A percentile compares a stretch with the other conserved stretches of the same genome.
Evolutionary conservation across 2,329 filamentous ascomycete genomes (phyloP).

Genomic region (Clathrospora elynae): DNA sequence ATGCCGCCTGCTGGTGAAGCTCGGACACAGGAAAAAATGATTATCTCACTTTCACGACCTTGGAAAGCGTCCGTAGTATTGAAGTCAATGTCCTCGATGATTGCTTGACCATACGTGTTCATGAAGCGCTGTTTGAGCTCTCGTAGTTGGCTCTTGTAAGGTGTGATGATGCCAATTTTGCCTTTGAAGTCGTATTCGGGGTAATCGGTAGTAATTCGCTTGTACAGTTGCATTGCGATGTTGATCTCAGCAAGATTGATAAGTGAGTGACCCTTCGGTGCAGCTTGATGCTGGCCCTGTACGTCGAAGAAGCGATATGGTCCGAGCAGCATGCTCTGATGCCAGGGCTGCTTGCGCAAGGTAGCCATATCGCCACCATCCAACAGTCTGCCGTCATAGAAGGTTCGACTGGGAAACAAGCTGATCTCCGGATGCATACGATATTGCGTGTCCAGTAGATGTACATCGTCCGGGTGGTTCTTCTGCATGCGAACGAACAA

Average conservation of each 20-base stretch:
- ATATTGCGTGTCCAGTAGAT: constrained; percentile 96
- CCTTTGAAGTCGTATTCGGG: constrained; percentile 71
- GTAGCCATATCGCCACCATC: constrained; percentile 83
- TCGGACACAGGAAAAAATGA: constrained; percentile 98
- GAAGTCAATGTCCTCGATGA: constrained; percentile 86
- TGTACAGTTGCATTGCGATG: constrained; percentile 83
- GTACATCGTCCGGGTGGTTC: constrained; percentile 84
- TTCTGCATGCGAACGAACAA: constrained; percentile 98
- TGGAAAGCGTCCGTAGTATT: constrained; percentile 99
- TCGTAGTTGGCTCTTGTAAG: constrained; percentile 90
- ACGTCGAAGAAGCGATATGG: constrained; percentile 99
- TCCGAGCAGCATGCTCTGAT: constrained; percentile 76
- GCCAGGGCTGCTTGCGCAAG: constrained; percentile 82
- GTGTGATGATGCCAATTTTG: constrained; percentile 96
- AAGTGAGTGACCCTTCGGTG: constrained; percentile 83
- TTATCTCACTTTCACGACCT: constrained; percentile 93
- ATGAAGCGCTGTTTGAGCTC: constrained; percentile 79
- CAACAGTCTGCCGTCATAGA: constrained; percentile 86
- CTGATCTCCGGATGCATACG: constrained; percentile 99
- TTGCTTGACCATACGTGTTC: constrained; percentile 71
- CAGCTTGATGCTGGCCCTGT: constrained; percentile 80
- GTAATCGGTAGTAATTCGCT: constrained; percentile 75
- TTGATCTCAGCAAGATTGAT: constrained; percentile 87
- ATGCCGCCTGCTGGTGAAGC: constrained; percentile 92
- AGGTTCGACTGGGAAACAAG: constrained; percentile 83